A percentile compares a stretch with the other conserved stretches of the same genome.
Conservation (phyloP, 148 eudicot species). For the Diospyros lotus region DNA sequence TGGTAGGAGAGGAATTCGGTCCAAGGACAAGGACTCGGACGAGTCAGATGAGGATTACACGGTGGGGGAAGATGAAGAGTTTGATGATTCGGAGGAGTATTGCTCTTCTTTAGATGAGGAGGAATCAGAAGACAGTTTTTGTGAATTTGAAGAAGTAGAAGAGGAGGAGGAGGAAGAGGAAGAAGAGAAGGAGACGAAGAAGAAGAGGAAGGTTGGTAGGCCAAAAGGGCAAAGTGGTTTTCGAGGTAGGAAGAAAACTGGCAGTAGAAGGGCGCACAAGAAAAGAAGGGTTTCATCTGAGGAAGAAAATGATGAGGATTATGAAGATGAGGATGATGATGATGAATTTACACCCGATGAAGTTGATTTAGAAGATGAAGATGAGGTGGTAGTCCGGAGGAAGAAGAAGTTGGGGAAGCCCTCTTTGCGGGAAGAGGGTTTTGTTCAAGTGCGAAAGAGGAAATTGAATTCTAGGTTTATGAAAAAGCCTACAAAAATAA, state of each 20-base stretch:
- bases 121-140: conserved; percentile 61
- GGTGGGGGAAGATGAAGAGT: conserved; percentile 61
- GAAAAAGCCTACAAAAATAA: conserved; percentile 36
- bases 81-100: conserved; percentile 66
- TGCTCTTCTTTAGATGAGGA: conserved; percentile 60
- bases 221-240: conserved; percentile 24
- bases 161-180: conserved; percentile 25
- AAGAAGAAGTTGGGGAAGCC: conserved; percentile 33
- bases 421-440: conserved; percentile 27
- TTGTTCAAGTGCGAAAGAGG: conserved; percentile 22
- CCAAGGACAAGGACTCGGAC: conserved; percentile 50
- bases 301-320: conserved; percentile 44
- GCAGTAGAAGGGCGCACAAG: conserved; percentile 29
- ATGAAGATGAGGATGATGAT: conserved; percentile 35
- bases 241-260: conserved; percentile 21
- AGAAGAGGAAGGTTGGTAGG: conserved; percentile 37
- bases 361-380: conserved; percentile 47
- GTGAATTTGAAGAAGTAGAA: conserved; percentile 36
- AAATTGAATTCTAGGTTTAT: conserved; percentile 30
- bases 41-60: conserved; percentile 92
- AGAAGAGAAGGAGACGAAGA: conserved; percentile 23
- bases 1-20: conserved; percentile 27
- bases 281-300: conserved; percentile 30
- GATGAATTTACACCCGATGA: conserved; percentile 61
- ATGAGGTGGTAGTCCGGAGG: conserved; percentile 23